Conservation (phyloP, 2,329 filamentous ascomycete species). For the Calonectria pteridis region DNA sequence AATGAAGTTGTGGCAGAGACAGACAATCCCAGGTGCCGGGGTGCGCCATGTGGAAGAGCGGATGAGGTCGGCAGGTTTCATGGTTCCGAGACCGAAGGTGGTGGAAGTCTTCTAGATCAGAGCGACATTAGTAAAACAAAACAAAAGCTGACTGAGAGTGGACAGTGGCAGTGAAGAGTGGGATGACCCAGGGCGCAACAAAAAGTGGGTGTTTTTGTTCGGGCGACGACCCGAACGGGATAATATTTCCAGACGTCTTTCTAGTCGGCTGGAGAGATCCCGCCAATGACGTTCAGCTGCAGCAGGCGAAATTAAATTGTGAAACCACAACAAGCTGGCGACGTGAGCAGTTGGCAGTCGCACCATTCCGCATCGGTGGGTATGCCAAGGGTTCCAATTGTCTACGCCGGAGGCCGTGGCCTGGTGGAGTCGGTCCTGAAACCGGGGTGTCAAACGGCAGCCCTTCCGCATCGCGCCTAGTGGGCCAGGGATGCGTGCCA, state of each 20-base stretch:
- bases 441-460: neutral
- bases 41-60: neutral
- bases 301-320: conserved; percentile 6
- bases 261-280: neutral
- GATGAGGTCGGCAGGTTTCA: too few relatives aligned
- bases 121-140: neutral
- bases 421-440: conserved; percentile 14
- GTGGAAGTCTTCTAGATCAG: neutral
- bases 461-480: conserved; percentile 4
- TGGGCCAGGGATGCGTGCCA: neutral
- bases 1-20: neutral
- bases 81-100: neutral
- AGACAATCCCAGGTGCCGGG: neutral
- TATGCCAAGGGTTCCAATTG: neutral
- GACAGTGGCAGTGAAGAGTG: too few relatives aligned
- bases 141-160: neutral
- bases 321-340: neutral
- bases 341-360: neutral
- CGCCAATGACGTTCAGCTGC: neutral
- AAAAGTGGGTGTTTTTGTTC: neutral
- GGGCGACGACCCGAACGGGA: neutral
- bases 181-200: neutral
- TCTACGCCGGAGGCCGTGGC: neutral
- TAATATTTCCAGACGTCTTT: neutral
- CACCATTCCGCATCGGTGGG: conserved; percentile 9